phyloP scores from a whole-genome alignment of 371 early-diverging fungal genomes.

The Mycotypha africana region DNA sequence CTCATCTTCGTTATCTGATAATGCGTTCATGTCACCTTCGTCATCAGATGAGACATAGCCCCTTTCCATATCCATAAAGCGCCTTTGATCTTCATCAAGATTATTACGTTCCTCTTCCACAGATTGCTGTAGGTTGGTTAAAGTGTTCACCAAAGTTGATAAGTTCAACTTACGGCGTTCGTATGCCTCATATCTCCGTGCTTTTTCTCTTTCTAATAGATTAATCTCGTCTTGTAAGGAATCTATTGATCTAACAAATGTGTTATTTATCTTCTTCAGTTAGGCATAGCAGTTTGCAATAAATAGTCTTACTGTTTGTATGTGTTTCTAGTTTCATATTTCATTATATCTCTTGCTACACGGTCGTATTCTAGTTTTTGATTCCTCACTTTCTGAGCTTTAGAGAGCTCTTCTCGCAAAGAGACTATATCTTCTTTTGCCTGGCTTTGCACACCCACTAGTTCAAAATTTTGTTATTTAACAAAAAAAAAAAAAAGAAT shows the following conservation, averaged over 20 bases:
- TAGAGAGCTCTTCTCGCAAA: slow-evolving; percentile 39
- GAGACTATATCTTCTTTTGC: slow-evolving; percentile 30
- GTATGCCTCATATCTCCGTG: slow-evolving; percentile 18
- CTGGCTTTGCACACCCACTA: slow-evolving; percentile 23
- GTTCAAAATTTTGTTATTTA: too few relatives aligned
- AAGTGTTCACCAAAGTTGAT: slow-evolving; percentile 11
- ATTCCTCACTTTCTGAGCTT: slow-evolving; percentile 39
- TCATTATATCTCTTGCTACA: slow-evolving; percentile 48
- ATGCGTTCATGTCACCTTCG: slow-evolving; percentile 15
- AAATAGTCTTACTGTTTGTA: slow-evolving; percentile 38
- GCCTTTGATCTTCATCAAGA: slow-evolving; percentile 28
- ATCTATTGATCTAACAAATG: slow-evolving; percentile 22
- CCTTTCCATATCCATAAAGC: slow-evolving; percentile 34
- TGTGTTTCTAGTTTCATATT: slow-evolving; percentile 36
- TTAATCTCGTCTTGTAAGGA: slow-evolving; percentile 29
- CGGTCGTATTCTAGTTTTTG: slow-evolving; percentile 55
- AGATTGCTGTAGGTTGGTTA: slow-evolving; percentile 25
- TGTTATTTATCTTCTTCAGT: background rate
- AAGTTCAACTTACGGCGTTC: slow-evolving; percentile 28
- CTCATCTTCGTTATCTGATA: slow-evolving; percentile 13
- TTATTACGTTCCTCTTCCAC: slow-evolving; percentile 32
- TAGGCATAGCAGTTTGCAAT: background rate
- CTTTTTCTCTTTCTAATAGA: slow-evolving; percentile 31
- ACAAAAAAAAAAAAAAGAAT: background rate
- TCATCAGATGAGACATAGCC: slow-evolving; percentile 38